Base-by-base conservation (phyloP, 306 rosid genomes). In the Cicer yamashitae region DNA sequence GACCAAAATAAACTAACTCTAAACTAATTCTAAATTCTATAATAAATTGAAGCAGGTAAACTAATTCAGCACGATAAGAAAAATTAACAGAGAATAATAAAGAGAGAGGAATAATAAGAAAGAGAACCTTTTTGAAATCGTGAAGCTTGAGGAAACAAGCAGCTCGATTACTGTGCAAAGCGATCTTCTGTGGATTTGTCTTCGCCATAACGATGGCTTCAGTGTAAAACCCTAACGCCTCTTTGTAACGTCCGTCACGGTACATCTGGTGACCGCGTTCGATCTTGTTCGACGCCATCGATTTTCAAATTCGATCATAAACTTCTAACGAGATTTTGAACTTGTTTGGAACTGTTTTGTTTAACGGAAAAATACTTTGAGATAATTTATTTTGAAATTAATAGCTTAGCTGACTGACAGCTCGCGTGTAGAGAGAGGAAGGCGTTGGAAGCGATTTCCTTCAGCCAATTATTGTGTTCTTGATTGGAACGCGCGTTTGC, bases 141-240 rank as follows among this genome's bases (percentile, higher is more conserved):
- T 91, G 96, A 71, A 94, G 98, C 75, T 94, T 94, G 75, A 94
- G 85, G 44, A 76, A 92, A 60, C 98, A 94, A 76, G 98, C 97
- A 65, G 98, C 98, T 11, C 98, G 83, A 25, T 91, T 93, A 75
- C 98, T 93, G 44, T 88, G 98, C 25, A 93, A 76, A 41, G 96
- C 90, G 70, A 91, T 91, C 88, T 77, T 90, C 76, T 94, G 97
- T 7, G 94, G 85, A 15, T 84, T 87, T 62, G 91, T 90, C 71
- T 78, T 91, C 18, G 96, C 94, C 86, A 90, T 38, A 77, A 75
- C 56, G 30, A 94, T 90, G 1, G 97, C 96, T 8, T 91, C 97
- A 2, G 98, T 90, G 86, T 90, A 94, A 59, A 90, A 91, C 83
- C 85, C 93, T 40, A 94, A 75, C 8, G 98, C 98, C 56, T 88